A percentile compares a stretch with the other conserved stretches of the same genome.
These are phyloP conservation scores for Aureobasidium vineae DNA, from an alignment of 2,329 filamentous ascomycete genomes.

Conservation along the genomic window DNA sequence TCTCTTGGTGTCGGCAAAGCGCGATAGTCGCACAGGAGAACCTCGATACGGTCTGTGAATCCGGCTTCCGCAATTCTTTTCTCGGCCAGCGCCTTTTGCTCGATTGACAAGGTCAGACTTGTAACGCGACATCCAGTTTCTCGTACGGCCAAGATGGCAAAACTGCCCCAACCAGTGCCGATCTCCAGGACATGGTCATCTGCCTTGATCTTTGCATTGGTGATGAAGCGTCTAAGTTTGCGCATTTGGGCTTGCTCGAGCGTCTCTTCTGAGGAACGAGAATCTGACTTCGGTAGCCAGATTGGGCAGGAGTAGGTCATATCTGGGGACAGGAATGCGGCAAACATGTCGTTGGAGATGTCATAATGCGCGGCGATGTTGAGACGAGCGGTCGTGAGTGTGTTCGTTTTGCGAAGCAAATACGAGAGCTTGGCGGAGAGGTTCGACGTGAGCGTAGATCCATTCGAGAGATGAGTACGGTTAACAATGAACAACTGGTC, in stretches of 20 bases:
- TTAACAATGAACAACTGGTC: slow-evolving; percentile 67
- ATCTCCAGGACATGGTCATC: slow-evolving; percentile 72
- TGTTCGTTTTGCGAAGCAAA: slow-evolving; percentile 50
- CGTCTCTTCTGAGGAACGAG: slow-evolving; percentile 51
- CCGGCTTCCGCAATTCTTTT: slow-evolving; percentile 62
- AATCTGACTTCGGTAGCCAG: slow-evolving; percentile 53
- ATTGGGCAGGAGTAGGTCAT: slow-evolving; percentile 76
- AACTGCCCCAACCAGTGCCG: slow-evolving; percentile 72
- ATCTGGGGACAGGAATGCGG: slow-evolving; percentile 68
- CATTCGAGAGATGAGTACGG: slow-evolving; percentile 62
- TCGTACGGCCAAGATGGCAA: slow-evolving; percentile 67
- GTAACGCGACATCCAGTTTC: slow-evolving; percentile 67
- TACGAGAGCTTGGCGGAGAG: slow-evolving; percentile 58
- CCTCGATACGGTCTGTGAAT: slow-evolving; percentile 59
- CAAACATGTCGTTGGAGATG: slow-evolving; percentile 73
- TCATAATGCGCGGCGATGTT: slow-evolving; percentile 74
- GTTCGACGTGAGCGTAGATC: slow-evolving; percentile 60
- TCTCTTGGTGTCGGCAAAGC: slow-evolving; percentile 53
- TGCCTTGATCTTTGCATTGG: slow-evolving; percentile 61
- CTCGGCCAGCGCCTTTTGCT: slow-evolving; percentile 68
- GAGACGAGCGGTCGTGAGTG: slow-evolving; percentile 55
- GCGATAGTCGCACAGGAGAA: slow-evolving; percentile 68
- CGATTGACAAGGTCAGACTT: slow-evolving; percentile 64
- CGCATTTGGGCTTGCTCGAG: slow-evolving; percentile 65
- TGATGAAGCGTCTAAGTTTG: slow-evolving; percentile 65